Conservation (phyloP, 192 early-diverging fungal species). For the Oehlia diaphana region DNA sequence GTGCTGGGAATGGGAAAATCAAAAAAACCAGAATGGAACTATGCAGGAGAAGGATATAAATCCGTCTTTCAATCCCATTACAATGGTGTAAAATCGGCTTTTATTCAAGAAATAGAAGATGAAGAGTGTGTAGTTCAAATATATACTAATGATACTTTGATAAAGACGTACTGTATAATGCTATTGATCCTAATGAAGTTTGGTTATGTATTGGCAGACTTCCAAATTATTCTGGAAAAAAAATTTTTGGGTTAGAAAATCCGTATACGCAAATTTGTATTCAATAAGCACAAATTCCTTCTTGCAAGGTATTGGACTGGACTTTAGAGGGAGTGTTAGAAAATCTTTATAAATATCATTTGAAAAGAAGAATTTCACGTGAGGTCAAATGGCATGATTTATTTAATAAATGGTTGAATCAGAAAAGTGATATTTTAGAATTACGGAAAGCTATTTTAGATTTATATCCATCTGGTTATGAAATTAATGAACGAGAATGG, state of each 20-base stretch:
- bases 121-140: neutral
- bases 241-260: neutral
- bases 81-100: neutral
- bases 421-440: neutral
- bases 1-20: neutral
- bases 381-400: neutral
- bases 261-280: neutral
- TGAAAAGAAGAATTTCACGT: neutral
- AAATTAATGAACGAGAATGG: no score
- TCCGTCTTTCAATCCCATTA: neutral
- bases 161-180: neutral
- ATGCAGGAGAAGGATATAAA: neutral
- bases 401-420: neutral
- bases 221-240: neutral
- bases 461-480: no score
- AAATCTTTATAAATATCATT: neutral
- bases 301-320: neutral
- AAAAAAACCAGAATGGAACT: neutral
- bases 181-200: neutral
- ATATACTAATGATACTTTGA: neutral
- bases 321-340: neutral
- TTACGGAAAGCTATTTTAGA: no score
- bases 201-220: neutral
- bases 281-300: neutral
- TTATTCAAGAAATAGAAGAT: neutral